A percentile compares a stretch with the other conserved stretches of the same genome.
phyloP scores from a whole-genome alignment of 2,329 filamentous ascomycete species.

The Trichoderma afroharzianum region DNA sequence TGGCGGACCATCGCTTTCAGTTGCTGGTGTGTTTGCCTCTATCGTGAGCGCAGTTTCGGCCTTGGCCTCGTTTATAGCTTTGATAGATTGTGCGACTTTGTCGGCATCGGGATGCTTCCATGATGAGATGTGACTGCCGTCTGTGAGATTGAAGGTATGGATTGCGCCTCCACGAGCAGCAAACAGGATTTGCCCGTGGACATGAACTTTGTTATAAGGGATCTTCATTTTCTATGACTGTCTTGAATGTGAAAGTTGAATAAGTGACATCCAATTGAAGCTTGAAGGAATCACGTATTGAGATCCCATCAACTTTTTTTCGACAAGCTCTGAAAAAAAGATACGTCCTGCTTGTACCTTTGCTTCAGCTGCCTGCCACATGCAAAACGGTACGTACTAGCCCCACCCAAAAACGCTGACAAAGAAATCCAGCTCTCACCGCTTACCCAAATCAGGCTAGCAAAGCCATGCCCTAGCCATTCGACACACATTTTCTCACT shows the following conservation, averaged over 20 bases:
- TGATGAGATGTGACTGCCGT: slow-evolving; percentile 55
- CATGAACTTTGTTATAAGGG: slow-evolving; percentile 64
- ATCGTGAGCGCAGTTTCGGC: slow-evolving; percentile 8
- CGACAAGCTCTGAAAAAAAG: slow-evolving; percentile 1
- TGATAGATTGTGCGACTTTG: slow-evolving; percentile 30
- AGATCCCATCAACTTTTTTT: not conserved
- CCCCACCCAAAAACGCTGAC: slow-evolving; percentile 11
- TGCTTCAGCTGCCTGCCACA: not conserved
- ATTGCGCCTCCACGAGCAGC: slow-evolving; percentile 72
- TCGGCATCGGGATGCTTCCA: slow-evolving; percentile 54
- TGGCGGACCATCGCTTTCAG: slow-evolving; percentile 30
- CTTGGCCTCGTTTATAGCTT: slow-evolving; percentile 22
- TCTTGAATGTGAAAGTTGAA: not conserved
- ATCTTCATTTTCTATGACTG: slow-evolving; percentile 38
- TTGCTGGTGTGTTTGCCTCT: slow-evolving; percentile 21
- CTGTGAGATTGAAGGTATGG: slow-evolving; percentile 60
- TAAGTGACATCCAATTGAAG: not conserved
- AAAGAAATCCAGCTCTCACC: not conserved
- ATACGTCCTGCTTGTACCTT: slow-evolving; percentile 12
- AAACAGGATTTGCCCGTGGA: slow-evolving; percentile 57
- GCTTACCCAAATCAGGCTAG: slow-evolving; percentile 27
- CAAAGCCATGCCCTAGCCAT: slow-evolving; percentile 36
- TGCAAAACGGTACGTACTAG: not conserved
- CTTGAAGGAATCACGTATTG: not conserved
- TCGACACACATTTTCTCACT: slow-evolving; percentile 31